Evolutionary conservation across 345 rosid genomes (phyloP).

Genomic region (Citropsis articulata): DNA sequence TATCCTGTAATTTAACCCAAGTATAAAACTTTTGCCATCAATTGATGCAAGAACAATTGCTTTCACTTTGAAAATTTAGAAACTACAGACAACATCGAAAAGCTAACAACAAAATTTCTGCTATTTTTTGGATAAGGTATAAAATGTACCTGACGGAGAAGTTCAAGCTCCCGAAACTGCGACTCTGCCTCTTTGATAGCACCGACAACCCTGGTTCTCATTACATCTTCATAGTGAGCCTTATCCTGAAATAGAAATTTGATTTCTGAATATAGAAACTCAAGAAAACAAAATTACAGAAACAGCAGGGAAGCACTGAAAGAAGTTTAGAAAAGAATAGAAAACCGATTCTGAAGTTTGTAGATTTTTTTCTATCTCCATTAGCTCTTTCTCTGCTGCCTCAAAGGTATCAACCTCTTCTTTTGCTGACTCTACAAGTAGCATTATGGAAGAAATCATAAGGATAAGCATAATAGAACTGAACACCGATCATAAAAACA

Average conservation of each 20-base stretch:
- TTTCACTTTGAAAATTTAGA: not conserved
- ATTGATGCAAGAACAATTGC: not conserved
- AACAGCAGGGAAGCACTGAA: conserved; percentile 11
- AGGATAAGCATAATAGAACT: not conserved
- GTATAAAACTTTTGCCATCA: not conserved
- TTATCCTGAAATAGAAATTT: conserved; percentile 53
- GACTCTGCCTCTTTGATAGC: conserved; percentile 69
- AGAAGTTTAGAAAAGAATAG: conserved; percentile 10
- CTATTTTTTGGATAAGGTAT: conserved; percentile 3
- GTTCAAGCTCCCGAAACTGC: conserved; percentile 50
- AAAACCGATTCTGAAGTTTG: conserved; percentile 55
- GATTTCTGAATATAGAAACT: conserved; percentile 20
- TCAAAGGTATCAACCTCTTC: conserved; percentile 70
- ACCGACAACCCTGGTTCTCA: conserved; percentile 69
- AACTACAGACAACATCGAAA: not conserved
- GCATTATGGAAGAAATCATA: not conserved
- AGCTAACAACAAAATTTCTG: not conserved
- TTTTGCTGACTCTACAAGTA: conserved; percentile 61
- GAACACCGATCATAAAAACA: conserved; percentile 1
- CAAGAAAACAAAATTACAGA: conserved; percentile 6
- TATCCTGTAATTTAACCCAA: conserved; percentile 55
- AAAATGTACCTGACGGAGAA: conserved; percentile 48
- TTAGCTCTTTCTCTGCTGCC: conserved; percentile 72
- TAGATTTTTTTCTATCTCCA: conserved; percentile 62
- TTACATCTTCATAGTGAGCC: conserved; percentile 69